Evolutionary conservation across 1,284 basidiomycete species (phyloP).

Genomic region (Naganishia sp.): DNA sequence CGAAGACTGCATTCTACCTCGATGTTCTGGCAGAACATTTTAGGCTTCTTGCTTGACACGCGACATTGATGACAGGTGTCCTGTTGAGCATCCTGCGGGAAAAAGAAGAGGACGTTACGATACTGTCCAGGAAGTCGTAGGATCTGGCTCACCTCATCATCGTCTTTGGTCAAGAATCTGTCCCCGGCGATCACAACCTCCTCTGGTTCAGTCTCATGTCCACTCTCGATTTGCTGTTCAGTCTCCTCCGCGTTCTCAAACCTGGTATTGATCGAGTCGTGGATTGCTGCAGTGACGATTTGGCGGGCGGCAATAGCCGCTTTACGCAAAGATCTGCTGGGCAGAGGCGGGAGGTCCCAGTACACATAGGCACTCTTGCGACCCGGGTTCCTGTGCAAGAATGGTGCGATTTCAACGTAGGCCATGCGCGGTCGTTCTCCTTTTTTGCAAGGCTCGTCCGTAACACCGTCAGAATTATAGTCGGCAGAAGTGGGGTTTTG

Average conservation of each 20-base stretch:
- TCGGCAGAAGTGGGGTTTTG: background rate
- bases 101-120: slow-evolving; percentile 7
- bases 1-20: slow-evolving; percentile 40
- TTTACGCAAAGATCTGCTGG: background rate
- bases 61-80: slow-evolving; percentile 50
- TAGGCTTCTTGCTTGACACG: slow-evolving; percentile 43
- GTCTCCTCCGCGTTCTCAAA: background rate
- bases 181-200: slow-evolving; percentile 23
- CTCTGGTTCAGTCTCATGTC: slow-evolving; percentile 4
- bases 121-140: too few relatives aligned
- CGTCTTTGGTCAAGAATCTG: slow-evolving; percentile 20
- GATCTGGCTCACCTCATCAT: background rate
- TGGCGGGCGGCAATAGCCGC: slow-evolving; percentile 14
- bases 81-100: slow-evolving; percentile 33
- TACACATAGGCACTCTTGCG: slow-evolving; percentile 6
- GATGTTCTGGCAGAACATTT: slow-evolving; percentile 49
- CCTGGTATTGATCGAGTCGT: background rate
- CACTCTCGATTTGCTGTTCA: slow-evolving; percentile 10
- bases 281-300: background rate
- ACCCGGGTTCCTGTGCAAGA: background rate
- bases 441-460: slow-evolving; percentile 13
- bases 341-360: slow-evolving; percentile 23
- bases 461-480: slow-evolving; percentile 16
- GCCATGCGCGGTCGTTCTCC: slow-evolving; percentile 43
- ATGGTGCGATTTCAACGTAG: slow-evolving; percentile 43